phyloP scores from a whole-genome alignment of 1,284 basidiomycete genomes.

The Amylostereum chailletii region DNA sequence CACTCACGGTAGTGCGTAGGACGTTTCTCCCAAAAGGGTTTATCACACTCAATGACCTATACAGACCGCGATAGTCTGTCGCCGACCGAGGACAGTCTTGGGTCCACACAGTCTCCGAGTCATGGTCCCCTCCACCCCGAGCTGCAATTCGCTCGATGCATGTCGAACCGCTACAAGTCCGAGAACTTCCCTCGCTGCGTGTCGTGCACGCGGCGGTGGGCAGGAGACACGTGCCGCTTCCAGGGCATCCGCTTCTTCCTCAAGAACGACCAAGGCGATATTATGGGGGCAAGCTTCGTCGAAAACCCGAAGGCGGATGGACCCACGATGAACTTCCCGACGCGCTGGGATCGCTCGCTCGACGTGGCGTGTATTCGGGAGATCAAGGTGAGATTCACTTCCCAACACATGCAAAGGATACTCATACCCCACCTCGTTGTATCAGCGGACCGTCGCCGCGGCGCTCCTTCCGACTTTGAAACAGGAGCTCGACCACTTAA shows the following conservation, averaged over 20 bases:
- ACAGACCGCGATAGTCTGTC: too few relatives aligned
- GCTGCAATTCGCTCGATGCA: constrained; percentile 67
- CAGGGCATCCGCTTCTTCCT: constrained; percentile 69
- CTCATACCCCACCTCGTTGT: not conserved
- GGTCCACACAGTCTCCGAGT: constrained; percentile 10
- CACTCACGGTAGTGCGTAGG: too few relatives aligned
- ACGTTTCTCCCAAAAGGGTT: too few relatives aligned
- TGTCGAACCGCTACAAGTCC: constrained; percentile 66
- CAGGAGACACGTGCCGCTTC: constrained; percentile 75
- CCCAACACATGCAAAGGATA: not conserved
- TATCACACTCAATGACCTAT: too few relatives aligned
- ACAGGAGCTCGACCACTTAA: constrained; percentile 62
- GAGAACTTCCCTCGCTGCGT: constrained; percentile 70
- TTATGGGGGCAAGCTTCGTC: constrained; percentile 60
- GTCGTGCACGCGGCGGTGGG: constrained; percentile 74
- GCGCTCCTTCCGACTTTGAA: constrained; percentile 63
- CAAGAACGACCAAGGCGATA: constrained; percentile 45
- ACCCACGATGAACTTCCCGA: constrained; percentile 57
- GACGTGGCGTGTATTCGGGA: constrained; percentile 37
- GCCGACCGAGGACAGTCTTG: too few relatives aligned
- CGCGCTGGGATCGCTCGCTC: constrained; percentile 54
- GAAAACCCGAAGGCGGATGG: constrained; percentile 50
- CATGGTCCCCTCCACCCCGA: constrained; percentile 38
- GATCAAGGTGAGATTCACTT: constrained; percentile 42
- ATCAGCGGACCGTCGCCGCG: constrained; percentile 56